These are phyloP conservation scores for Ophiostoma novo-ulmi DNA, from an alignment of 2,329 filamentous ascomycete genomes.

Conservation along the genomic window DNA sequence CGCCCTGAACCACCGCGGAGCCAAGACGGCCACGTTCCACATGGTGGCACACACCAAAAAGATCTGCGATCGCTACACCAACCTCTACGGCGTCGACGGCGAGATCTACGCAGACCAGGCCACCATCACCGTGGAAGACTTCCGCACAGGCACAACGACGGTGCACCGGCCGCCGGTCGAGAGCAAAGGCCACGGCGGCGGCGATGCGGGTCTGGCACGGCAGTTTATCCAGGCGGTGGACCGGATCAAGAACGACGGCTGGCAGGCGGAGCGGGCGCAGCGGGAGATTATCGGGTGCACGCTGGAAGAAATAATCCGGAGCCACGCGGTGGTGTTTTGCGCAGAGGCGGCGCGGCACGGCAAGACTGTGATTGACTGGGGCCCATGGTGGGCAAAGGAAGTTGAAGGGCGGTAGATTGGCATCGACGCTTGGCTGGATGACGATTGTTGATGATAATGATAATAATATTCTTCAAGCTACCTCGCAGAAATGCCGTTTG, in stretches of 20 bases:
- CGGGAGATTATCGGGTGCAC: conserved; percentile 71
- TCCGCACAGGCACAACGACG: conserved; percentile 52
- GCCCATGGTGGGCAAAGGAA: conserved; percentile 65
- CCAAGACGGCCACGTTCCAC: conserved; percentile 85
- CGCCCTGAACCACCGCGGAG: conserved; percentile 45
- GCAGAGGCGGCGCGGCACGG: conserved; percentile 77
- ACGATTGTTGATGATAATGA: background rate
- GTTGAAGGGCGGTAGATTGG: conserved; percentile 34
- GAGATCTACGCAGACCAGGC: conserved; percentile 81
- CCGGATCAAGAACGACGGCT: conserved; percentile 65
- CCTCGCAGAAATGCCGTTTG: no score
- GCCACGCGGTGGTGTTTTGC: conserved; percentile 89
- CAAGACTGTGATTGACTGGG: conserved; percentile 68
- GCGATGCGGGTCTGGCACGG: conserved; percentile 71
- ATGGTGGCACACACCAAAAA: conserved; percentile 89
- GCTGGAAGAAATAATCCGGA: conserved; percentile 79
- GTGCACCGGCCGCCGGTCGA: conserved; percentile 58
- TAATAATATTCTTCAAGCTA: background rate
- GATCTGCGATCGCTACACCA: conserved; percentile 78
- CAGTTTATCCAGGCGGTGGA: conserved; percentile 81
- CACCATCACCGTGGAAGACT: conserved; percentile 71
- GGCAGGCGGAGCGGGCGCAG: conserved; percentile 67
- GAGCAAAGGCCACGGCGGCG: conserved; percentile 63
- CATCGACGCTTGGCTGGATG: background rate
- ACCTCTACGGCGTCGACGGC: conserved; percentile 79